These are phyloP conservation scores for Podila clonocystis DNA, from an alignment of 192 early-diverging fungal species.

Conservation along the genomic window DNA sequence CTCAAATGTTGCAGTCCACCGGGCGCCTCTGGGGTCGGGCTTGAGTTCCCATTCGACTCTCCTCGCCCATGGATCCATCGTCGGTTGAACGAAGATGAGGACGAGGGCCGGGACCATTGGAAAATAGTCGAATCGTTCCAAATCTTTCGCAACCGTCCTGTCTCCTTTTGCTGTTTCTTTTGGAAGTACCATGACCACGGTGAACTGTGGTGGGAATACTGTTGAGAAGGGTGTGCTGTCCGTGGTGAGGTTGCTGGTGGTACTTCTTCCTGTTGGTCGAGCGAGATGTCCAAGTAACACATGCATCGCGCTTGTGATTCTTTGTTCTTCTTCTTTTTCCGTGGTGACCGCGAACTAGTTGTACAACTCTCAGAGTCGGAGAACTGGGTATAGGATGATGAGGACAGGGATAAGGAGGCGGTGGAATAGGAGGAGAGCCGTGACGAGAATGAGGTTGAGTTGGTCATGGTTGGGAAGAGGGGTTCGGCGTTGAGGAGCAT, in stretches of 20 bases:
- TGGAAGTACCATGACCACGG: conserved; percentile 33
- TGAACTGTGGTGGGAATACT: neutral
- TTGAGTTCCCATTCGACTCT: neutral
- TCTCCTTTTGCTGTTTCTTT: conserved; percentile 27
- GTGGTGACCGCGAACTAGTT: neutral
- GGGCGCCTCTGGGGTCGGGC: neutral
- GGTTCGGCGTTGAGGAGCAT: neutral
- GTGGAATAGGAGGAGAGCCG: conserved; percentile 34
- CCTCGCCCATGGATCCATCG: neutral
- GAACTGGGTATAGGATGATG: conserved; percentile 14
- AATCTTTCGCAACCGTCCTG: conserved; percentile 33
- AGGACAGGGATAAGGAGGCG: conserved; percentile 13
- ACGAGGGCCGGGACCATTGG: conserved; percentile 25
- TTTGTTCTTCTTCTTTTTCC: conserved; percentile 20
- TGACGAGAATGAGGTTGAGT: conserved; percentile 22
- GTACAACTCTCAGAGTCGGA: conserved; percentile 30
- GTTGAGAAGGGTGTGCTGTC: conserved; percentile 7
- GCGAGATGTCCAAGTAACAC: conserved; percentile 33
- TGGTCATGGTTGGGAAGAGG: conserved; percentile 9
- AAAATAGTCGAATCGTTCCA: conserved; percentile 48
- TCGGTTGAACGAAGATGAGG: neutral
- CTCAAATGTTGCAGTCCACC: neutral
- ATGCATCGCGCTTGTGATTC: conserved; percentile 23
- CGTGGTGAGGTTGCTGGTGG: neutral
- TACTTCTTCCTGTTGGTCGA: conserved; percentile 8